Conservation (phyloP, 495 filamentous ascomycete species). For the Penicillium samsonianum region DNA sequence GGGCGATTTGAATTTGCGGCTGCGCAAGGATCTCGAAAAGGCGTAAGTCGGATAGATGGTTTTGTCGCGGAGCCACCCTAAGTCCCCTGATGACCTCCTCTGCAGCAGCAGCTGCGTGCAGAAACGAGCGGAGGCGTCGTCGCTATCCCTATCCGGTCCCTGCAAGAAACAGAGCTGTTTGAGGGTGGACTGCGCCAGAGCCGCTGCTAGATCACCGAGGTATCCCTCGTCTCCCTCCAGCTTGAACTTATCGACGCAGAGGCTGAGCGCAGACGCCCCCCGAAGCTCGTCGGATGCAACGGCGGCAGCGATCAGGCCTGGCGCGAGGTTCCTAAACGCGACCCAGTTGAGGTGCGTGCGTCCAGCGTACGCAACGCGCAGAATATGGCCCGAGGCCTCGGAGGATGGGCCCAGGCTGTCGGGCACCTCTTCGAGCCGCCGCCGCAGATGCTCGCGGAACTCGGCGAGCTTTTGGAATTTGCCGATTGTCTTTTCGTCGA, state of each 20-base stretch:
- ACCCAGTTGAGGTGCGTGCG: conserved; percentile 20
- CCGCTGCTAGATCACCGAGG: conserved; percentile 15
- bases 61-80: conserved; percentile 15
- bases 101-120: conserved; percentile 8
- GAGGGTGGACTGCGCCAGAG: conserved; percentile 16
- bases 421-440: conserved; percentile 21
- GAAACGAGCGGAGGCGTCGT: conserved; percentile 18
- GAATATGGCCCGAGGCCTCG: conserved; percentile 15
- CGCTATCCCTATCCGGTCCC: conserved; percentile 15
- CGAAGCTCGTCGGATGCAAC: conserved; percentile 19
- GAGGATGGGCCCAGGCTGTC: conserved; percentile 18
- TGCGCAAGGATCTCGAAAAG: conserved; percentile 17
- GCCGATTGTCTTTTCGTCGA: conserved; percentile 9
- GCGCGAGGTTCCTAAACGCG: conserved; percentile 13
- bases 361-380: conserved; percentile 19
- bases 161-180: conserved; percentile 23
- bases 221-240: conserved; percentile 7
- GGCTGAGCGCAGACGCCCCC: conserved; percentile 21
- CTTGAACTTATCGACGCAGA: conserved; percentile 15
- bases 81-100: conserved; percentile 11
- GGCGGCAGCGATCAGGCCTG: conserved; percentile 13
- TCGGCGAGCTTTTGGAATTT: conserved; percentile 14
- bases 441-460: conserved; percentile 18
- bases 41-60: conserved; percentile 19
- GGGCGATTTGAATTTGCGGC: conserved; percentile 4